These are phyloP conservation scores for Trypanosoma boissoni DNA, from an alignment of 208 protist genomes.

Conservation along the genomic window DNA sequence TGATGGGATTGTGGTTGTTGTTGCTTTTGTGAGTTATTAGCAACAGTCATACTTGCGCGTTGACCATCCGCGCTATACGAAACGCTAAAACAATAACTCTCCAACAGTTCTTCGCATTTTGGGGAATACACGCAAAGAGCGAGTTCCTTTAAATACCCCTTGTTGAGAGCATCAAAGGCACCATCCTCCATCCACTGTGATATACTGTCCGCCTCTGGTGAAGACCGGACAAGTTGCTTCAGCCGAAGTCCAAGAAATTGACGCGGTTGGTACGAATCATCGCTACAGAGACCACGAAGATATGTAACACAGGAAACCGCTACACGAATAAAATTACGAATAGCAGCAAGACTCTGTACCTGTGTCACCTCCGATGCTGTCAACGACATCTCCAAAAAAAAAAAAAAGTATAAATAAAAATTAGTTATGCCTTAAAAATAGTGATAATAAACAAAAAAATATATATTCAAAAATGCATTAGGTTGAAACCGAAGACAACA, in stretches of 20 bases:
- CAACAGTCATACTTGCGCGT: slow-evolving; percentile 46
- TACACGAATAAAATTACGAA: slow-evolving; percentile 76
- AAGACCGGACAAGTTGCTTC: slow-evolving; percentile 57
- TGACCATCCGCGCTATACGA: slow-evolving; percentile 51
- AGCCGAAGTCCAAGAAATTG: slow-evolving; percentile 59
- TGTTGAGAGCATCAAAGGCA: slow-evolving; percentile 80
- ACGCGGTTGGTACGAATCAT: slow-evolving; percentile 58
- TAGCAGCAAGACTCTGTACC: slow-evolving; percentile 73
- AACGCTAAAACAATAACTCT: slow-evolving; percentile 78
- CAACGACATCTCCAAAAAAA: not conserved
- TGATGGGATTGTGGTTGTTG: no score
- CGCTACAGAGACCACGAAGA: slow-evolving; percentile 65
- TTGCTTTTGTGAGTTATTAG: slow-evolving; percentile 31
- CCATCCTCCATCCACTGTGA: slow-evolving; percentile 76
- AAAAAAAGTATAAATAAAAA: slow-evolving; percentile 11
- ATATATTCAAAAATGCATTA: slow-evolving; percentile 12
- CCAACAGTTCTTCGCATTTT: slow-evolving; percentile 49
- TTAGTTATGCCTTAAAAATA: no score
- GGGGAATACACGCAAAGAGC: slow-evolving; percentile 70
- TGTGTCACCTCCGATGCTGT: slow-evolving; percentile 48
- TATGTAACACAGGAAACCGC: slow-evolving; percentile 78
- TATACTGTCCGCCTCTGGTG: slow-evolving; percentile 47
- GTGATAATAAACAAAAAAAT: slow-evolving; percentile 11
- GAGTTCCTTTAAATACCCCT: slow-evolving; percentile 75
- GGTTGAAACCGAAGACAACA: not conserved